Percentiles rank a stretch among this genome's conserved stretches.
Conservation (phyloP, 768 basidiomycete species). For the Leucosporidium yakuticum region DNA sequence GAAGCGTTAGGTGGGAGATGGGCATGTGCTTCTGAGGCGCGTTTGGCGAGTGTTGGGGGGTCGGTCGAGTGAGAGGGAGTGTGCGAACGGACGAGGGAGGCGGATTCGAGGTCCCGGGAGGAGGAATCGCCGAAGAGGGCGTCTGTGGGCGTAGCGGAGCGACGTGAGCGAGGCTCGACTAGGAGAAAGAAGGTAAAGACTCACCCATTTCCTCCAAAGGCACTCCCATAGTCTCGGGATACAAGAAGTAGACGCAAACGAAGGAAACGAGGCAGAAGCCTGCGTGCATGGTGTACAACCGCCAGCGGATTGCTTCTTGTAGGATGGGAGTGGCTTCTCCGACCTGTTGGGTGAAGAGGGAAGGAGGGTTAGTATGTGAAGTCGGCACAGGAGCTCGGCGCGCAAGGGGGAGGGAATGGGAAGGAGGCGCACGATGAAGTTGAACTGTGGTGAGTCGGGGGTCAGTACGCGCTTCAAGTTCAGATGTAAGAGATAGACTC, state of each 20-base stretch:
- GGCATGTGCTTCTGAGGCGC: neutral
- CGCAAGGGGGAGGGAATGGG: neutral
- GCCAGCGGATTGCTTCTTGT: slow-evolving; percentile 82
- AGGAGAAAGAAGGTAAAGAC: neutral
- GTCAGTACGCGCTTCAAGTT: neutral
- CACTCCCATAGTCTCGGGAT: slow-evolving; percentile 44
- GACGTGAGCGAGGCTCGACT: neutral
- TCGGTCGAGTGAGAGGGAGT: neutral
- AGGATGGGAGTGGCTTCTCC: slow-evolving; percentile 80
- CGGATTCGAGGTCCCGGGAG: slow-evolving; percentile 10
- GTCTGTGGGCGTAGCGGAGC: slow-evolving; percentile 6
- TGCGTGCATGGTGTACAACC: slow-evolving; percentile 91
- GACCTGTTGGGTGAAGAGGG: slow-evolving; percentile 77
- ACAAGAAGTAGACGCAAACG: slow-evolving; percentile 62
- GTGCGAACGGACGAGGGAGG: slow-evolving; percentile 2
- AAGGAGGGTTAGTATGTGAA: slow-evolving; percentile 2
- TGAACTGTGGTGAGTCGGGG: slow-evolving; percentile 47
- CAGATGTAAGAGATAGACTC: slow-evolving; percentile 14
- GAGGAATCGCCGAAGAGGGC: slow-evolving; percentile 31
- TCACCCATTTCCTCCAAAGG: slow-evolving; percentile 42
- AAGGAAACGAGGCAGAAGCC: slow-evolving; percentile 56
- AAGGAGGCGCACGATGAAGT: slow-evolving; percentile 12
- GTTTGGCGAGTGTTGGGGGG: slow-evolving; percentile 1
- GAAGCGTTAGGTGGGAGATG: too few species aligned
- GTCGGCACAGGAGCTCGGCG: neutral